These are phyloP conservation scores for Mycena olivaceomarginata DNA, from an alignment of 768 basidiomycete genomes.

Conservation along the genomic window DNA sequence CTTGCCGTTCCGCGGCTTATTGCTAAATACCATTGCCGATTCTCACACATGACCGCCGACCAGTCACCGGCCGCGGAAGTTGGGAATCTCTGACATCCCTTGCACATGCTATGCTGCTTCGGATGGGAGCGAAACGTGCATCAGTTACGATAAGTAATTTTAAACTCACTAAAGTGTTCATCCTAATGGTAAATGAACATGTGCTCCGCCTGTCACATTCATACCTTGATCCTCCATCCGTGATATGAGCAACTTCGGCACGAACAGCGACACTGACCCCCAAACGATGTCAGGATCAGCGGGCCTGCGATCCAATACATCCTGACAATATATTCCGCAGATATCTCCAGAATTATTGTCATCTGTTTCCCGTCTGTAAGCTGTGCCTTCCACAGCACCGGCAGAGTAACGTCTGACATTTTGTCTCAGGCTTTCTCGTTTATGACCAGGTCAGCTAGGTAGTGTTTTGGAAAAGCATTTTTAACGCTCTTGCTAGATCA, in stretches of 20 bases:
- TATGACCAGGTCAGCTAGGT: constrained; percentile 11
- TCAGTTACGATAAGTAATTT: constrained; percentile 24
- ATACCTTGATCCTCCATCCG: background rate
- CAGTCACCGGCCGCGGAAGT: constrained; percentile 8
- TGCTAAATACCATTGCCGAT: background rate
- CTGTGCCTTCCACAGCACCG: background rate
- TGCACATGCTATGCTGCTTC: constrained; percentile 33
- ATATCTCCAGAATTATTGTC: constrained; percentile 30
- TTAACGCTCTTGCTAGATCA: background rate
- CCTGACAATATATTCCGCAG: constrained; percentile 1
- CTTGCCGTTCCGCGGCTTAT: background rate
- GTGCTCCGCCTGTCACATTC: background rate
- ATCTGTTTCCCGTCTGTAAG: constrained; percentile 16
- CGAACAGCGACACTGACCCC: background rate
- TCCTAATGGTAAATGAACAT: background rate
- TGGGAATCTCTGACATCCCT: constrained; percentile 15
- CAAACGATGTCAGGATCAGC: constrained; percentile 7
- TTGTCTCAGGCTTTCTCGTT: constrained; percentile 17
- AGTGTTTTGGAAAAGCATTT: too few relatives aligned
- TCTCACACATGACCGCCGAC: constrained; percentile 15
- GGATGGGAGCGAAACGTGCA: constrained; percentile 11
- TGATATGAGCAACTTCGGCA: background rate
- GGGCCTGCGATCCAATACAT: background rate
- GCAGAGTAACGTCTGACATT: background rate
- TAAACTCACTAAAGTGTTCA: background rate